Conservation (phyloP, 495 filamentous ascomycete genomes). For the Penicillium arizonense region DNA sequence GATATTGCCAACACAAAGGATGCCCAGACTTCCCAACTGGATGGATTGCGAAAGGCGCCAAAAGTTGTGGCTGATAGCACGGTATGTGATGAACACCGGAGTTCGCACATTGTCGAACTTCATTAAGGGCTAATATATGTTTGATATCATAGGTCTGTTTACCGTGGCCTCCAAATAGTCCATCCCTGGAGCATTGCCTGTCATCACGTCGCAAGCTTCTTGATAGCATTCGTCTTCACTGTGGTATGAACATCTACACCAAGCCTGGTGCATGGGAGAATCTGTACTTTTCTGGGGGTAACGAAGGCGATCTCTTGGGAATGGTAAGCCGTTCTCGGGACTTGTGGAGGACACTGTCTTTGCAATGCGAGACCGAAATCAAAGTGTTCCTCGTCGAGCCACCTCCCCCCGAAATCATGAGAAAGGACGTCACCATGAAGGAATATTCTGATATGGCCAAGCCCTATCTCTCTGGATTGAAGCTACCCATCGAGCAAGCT, state of each 20-base stretch:
- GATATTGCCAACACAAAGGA: too few species aligned
- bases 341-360: not conserved
- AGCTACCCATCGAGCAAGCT: not conserved
- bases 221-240: not conserved
- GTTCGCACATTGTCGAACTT: not conserved
- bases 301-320: not conserved
- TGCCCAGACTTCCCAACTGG: too few species aligned
- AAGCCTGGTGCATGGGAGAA: not conserved
- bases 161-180: not conserved
- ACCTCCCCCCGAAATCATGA: not conserved
- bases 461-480: not conserved
- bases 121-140: not conserved
- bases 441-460: not conserved
- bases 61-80: not conserved
- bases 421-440: not conserved
- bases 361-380: slow-evolving; percentile 3
- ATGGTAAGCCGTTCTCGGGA: not conserved
- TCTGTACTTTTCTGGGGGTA: not conserved
- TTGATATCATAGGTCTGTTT: not conserved
- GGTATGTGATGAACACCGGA: not conserved
- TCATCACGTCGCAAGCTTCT: not conserved
- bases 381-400: not conserved
- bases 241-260: not conserved
- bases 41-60: not conserved
- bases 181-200: not conserved